phyloP scores from a whole-genome alignment of 805 yeast genomes.

The Metschnikowia gruessii region DNA sequence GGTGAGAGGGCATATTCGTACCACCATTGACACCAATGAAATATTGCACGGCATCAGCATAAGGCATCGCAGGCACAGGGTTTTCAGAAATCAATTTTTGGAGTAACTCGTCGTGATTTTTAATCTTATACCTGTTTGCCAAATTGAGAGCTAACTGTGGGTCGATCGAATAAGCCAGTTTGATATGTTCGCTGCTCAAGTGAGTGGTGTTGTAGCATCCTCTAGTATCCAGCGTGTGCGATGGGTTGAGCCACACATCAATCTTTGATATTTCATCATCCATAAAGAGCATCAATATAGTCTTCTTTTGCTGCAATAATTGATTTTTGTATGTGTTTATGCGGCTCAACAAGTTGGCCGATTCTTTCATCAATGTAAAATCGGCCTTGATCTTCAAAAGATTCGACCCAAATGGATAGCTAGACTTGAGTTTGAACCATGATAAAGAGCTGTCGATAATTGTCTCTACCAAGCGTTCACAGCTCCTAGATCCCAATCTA shows the following conservation, averaged over 20 bases:
- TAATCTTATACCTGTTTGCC: slow-evolving; percentile 54
- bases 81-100: slow-evolving; percentile 46
- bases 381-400: slow-evolving; percentile 69
- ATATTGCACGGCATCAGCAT: slow-evolving; percentile 59
- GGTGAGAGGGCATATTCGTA: slow-evolving; percentile 37
- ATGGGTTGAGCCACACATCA: slow-evolving; percentile 73
- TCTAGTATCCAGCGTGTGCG: slow-evolving; percentile 41
- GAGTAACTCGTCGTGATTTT: slow-evolving; percentile 38
- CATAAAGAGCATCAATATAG: slow-evolving; percentile 58
- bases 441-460: slow-evolving; percentile 66
- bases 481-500: slow-evolving; percentile 47
- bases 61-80: slow-evolving; percentile 58
- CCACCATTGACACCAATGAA: slow-evolving; percentile 42
- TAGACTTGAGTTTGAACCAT: slow-evolving; percentile 67
- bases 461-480: slow-evolving; percentile 43
- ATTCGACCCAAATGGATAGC: slow-evolving; percentile 86
- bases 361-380: slow-evolving; percentile 52
- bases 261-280: slow-evolving; percentile 72
- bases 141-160: slow-evolving; percentile 74
- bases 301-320: slow-evolving; percentile 47
- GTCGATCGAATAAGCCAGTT: slow-evolving; percentile 59
- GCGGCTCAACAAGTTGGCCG: slow-evolving; percentile 36
- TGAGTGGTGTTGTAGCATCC: slow-evolving; percentile 35
- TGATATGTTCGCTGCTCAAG: slow-evolving; percentile 43
- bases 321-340: slow-evolving; percentile 23